Evolutionary conservation across 208 protist species (phyloP), one percentile per base, ranked within the genome.

Genomic region (Lotmaria passim): DNA sequence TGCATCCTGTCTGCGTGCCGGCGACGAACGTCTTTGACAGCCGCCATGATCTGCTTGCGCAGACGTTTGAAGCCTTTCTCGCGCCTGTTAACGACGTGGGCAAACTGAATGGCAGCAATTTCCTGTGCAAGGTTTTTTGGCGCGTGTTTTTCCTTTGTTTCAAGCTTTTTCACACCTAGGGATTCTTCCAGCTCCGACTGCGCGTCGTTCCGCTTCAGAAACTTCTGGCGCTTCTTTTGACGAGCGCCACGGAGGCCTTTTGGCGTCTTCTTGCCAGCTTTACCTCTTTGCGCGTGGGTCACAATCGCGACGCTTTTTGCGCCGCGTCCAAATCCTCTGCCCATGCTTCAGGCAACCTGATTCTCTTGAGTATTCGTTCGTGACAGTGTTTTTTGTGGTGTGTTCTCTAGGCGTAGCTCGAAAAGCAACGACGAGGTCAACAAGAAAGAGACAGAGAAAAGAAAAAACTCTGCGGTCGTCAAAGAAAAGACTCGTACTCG

Each of bases 301-400:
- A 96, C 86, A 67, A 96, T 90, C 7, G 83, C 79, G 46, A 93
- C 90, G 47, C 83, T 92, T 56, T 91, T 91, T 2, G 87, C 83
- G n/a, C 90, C 90, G 68, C 90, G 87, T 44, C 90, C 90, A 73
- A 96, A 96, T 12, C 90, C 90, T 24, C 88, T 74, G 44, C 87
- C 87, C 90, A 96, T 96, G 36, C 33, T 53, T 73, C 11, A 58
- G n/a, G n/a, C 36, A 65, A 52, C 46, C 24, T 24, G 72, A 56
- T 44, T 14, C n/a, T n/a, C n/a, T n/a, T n/a, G n/a, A n/a, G n/a
- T n/a, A n/a, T n/a, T n/a, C n/a, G n/a, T n/a, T n/a, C n/a, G n/a
- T n/a, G n/a, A n/a, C n/a, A n/a, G n/a, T n/a, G n/a, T n/a, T n/a
- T n/a, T n/a, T n/a, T n/a, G n/a, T n/a, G n/a, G n/a, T n/a, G n/a